phyloP scores from a whole-genome alignment of 139 green algal species.

The Chlorella sorokiniana region DNA sequence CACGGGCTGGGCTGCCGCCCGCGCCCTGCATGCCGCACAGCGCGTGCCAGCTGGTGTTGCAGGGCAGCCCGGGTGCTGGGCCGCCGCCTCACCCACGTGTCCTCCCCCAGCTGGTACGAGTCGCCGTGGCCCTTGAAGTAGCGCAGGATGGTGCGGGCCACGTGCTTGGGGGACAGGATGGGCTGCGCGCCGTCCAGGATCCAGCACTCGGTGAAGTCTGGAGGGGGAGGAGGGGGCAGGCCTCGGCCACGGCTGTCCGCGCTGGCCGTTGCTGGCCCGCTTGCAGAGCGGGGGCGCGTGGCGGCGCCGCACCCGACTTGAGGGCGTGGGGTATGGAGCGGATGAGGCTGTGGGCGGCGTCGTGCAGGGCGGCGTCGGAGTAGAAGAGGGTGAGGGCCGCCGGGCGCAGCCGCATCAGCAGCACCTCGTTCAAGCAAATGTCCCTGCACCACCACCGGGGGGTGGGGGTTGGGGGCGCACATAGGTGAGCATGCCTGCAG shows the following conservation, averaged over 20 bases:
- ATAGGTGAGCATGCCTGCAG: neutral
- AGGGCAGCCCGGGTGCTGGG: too few relatives aligned
- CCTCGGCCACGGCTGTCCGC: too few relatives aligned
- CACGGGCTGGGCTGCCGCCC: too few relatives aligned
- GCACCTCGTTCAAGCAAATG: slow-evolving; percentile 55
- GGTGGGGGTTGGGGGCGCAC: neutral
- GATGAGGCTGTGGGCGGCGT: neutral
- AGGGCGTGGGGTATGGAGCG: slow-evolving; percentile 13
- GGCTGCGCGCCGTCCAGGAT: neutral
- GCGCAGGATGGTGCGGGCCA: slow-evolving; percentile 39
- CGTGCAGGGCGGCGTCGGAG: slow-evolving; percentile 20
- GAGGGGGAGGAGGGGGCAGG: too few relatives aligned
- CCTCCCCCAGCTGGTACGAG: slow-evolving; percentile 43
- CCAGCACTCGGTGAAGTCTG: slow-evolving; percentile 1
- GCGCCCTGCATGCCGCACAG: too few relatives aligned
- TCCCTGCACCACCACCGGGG: slow-evolving; percentile 15
- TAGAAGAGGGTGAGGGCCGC: slow-evolving; percentile 33
- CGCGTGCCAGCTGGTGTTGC: too few relatives aligned
- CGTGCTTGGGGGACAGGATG: slow-evolving; percentile 11
- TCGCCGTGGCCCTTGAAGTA: slow-evolving; percentile 52
- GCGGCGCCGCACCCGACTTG: neutral
- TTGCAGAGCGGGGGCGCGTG: neutral
- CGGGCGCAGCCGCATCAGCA: slow-evolving; percentile 34
- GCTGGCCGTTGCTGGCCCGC: neutral
- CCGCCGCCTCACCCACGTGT: neutral